A percentile compares a stretch with the other conserved stretches of the same genome.
Evolutionary conservation across 2,329 filamentous ascomycete genomes (phyloP).

Genomic region (Botryotinia calthae): DNA sequence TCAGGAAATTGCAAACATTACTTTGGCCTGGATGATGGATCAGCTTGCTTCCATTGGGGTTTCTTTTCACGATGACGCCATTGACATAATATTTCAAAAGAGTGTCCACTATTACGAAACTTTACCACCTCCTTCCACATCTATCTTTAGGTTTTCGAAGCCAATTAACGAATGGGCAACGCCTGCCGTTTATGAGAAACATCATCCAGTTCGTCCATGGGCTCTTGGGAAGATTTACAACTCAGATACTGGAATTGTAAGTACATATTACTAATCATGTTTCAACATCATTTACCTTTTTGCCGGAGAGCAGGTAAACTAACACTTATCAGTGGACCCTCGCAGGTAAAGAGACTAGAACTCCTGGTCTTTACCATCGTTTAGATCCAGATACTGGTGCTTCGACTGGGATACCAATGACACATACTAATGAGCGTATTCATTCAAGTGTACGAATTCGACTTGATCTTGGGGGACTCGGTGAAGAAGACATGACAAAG

Average conservation of each 20-base stretch:
- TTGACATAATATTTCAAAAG: conserved; percentile 36
- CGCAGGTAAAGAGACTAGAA: conserved; percentile 42
- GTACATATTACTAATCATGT: not conserved
- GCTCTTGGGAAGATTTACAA: conserved; percentile 40
- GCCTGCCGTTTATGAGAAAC: conserved; percentile 48
- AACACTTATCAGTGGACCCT: conserved; percentile 38
- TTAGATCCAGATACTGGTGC: conserved; percentile 42
- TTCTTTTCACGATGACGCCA: conserved; percentile 40
- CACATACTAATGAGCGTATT: conserved; percentile 43
- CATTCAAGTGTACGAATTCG: conserved; percentile 39
- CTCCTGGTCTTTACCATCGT: conserved; percentile 41
- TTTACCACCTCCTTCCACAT: conserved; percentile 24
- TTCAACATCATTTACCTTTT: conserved; percentile 30
- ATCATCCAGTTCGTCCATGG: conserved; percentile 44
- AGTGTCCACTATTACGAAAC: conserved; percentile 36
- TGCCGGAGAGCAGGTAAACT: not conserved
- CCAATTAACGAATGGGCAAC: conserved; percentile 44
- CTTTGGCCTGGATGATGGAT: conserved; percentile 52
- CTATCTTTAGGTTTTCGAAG: conserved; percentile 25
- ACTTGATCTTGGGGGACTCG: conserved; percentile 39
- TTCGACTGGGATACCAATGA: conserved; percentile 40
- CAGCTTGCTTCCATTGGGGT: conserved; percentile 40
- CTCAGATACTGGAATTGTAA: conserved; percentile 31
- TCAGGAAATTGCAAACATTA: conserved; percentile 48
- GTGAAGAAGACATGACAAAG: conserved; percentile 39